These are phyloP conservation scores for Quercus bicolor DNA, from an alignment of 306 rosid genomes.

Conservation along the genomic window DNA sequence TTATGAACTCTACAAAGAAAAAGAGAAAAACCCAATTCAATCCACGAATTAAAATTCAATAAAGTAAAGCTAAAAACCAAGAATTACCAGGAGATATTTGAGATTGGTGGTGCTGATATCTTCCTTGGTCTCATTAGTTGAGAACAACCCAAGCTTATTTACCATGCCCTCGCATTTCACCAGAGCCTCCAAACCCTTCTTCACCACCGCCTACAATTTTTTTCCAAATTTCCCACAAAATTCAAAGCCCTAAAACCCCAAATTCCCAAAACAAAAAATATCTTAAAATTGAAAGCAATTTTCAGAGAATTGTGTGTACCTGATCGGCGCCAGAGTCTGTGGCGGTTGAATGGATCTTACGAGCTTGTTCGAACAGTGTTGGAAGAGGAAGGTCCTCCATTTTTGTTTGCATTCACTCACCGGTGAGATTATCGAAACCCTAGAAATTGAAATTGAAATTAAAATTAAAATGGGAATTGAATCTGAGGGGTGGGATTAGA, in stretches of 20 bases:
- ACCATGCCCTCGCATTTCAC: conserved; percentile 82
- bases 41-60: background rate
- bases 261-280: background rate
- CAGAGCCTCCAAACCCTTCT: conserved; percentile 61
- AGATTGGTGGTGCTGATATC: conserved; percentile 82
- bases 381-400: conserved; percentile 77
- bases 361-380: conserved; percentile 72
- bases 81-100: conserved; percentile 73
- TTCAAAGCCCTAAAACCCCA: background rate
- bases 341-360: conserved; percentile 63
- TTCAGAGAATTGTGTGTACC: conserved; percentile 30
- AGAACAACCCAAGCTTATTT: conserved; percentile 74
- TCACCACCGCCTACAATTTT: conserved; percentile 54
- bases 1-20: no score
- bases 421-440: background rate
- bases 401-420: conserved; percentile 34
- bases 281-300: background rate
- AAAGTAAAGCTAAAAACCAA: background rate
- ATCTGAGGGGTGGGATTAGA: background rate
- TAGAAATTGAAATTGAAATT: background rate
- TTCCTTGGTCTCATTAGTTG: conserved; percentile 83
- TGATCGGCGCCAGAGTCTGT: conserved; percentile 69
- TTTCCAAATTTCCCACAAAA: conserved; percentile 1
- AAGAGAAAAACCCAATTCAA: background rate
- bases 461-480: no score